These are phyloP conservation scores for Acacia crassicarpa DNA, from an alignment of 306 rosid species.

Conservation along the genomic window DNA sequence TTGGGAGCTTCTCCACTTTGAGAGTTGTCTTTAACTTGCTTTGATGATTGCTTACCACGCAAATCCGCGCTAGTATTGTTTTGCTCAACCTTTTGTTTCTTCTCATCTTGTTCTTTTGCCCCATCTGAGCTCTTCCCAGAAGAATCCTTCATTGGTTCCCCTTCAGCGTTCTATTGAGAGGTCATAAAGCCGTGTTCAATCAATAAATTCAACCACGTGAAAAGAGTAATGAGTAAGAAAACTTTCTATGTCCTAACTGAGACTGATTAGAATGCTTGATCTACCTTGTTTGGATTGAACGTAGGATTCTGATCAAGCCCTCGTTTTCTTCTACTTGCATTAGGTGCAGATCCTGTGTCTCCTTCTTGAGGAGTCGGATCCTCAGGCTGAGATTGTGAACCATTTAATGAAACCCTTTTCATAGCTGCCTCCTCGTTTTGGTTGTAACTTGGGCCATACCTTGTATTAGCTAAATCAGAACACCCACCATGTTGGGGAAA, in stretches of 20 bases:
- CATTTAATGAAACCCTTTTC: slow-evolving; percentile 37
- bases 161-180: slow-evolving; percentile 54
- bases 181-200: slow-evolving; percentile 26
- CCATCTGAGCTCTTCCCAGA: slow-evolving; percentile 49
- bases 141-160: slow-evolving; percentile 46
- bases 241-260: slow-evolving; percentile 8
- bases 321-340: slow-evolving; percentile 63
- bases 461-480: slow-evolving; percentile 46
- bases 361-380: slow-evolving; percentile 44
- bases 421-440: slow-evolving; percentile 37
- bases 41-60: slow-evolving; percentile 49
- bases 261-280: background rate
- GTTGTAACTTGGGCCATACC: slow-evolving; percentile 45
- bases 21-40: slow-evolving; percentile 57
- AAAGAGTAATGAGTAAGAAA: slow-evolving; percentile 8
- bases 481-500: slow-evolving; percentile 51
- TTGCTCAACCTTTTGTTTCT: slow-evolving; percentile 48
- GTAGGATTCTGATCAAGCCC: slow-evolving; percentile 42
- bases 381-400: slow-evolving; percentile 44
- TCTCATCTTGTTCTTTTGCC: slow-evolving; percentile 54
- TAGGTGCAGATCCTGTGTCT: slow-evolving; percentile 44
- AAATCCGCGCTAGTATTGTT: slow-evolving; percentile 36
- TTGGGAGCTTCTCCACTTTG: slow-evolving; percentile 61
- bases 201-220: background rate
- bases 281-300: slow-evolving; percentile 59